Evolutionary conservation across 2,329 filamentous ascomycete genomes (phyloP).

Genomic region (Arthrobotrys sphaeroides): DNA sequence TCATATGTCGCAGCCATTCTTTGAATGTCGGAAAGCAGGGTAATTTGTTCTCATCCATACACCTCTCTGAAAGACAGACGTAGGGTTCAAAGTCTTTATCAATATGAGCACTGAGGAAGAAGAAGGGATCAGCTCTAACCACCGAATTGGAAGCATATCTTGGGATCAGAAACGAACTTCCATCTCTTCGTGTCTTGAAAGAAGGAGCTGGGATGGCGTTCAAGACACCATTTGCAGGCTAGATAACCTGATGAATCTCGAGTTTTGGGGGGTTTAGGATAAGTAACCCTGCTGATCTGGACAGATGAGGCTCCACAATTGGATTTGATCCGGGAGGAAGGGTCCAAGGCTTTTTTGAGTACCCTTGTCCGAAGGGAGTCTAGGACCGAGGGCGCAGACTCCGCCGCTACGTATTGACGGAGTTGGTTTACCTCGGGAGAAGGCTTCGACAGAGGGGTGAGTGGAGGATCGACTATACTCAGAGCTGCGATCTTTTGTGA

Average conservation of each 20-base stretch:
- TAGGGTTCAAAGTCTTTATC: conserved; percentile 16
- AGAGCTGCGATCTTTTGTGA: not conserved
- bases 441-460: too few species aligned
- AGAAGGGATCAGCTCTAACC: not conserved
- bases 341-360: not conserved
- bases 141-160: not conserved
- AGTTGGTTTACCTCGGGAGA: too few species aligned
- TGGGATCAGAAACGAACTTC: not conserved
- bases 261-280: not conserved
- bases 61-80: not conserved
- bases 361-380: not conserved
- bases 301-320: not conserved
- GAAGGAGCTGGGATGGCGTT: not conserved
- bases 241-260: not conserved
- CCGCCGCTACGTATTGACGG: not conserved
- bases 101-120: not conserved
- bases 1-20: conserved; percentile 14
- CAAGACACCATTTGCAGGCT: not conserved
- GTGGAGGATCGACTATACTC: not conserved
- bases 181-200: not conserved
- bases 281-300: not conserved
- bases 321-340: not conserved
- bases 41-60: not conserved
- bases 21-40: not conserved
- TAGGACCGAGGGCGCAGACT: not conserved